These are phyloP conservation scores for Arthrobotrys sinensis DNA, from an alignment of 2,329 filamentous ascomycete genomes.

Conservation along the genomic window DNA sequence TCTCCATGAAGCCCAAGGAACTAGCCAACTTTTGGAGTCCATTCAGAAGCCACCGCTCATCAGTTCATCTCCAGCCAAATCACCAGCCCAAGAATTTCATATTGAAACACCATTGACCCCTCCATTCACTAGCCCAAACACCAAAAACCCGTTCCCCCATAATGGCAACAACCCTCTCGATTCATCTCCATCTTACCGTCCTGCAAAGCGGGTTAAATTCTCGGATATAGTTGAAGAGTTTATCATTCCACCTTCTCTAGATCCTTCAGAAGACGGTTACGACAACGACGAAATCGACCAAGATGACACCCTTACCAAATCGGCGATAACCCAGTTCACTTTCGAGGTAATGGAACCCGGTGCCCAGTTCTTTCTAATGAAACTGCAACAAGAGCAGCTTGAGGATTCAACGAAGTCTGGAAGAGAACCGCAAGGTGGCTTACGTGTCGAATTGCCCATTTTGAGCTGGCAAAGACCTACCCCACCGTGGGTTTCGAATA, in stretches of 20 bases:
- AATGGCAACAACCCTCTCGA: too few relatives aligned
- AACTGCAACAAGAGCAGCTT: conserved; percentile 53
- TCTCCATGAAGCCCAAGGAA: conserved; percentile 8
- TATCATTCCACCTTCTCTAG: conserved; percentile 43
- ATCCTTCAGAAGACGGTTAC: conserved; percentile 37
- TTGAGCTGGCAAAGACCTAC: conserved; percentile 40
- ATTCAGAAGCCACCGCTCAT: conserved; percentile 10
- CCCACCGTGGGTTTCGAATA: conserved; percentile 27
- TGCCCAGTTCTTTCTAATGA: conserved; percentile 46
- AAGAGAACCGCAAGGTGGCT: conserved; percentile 2
- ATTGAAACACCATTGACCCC: conserved; percentile 42
- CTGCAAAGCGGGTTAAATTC: conserved; percentile 28
- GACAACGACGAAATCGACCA: not conserved
- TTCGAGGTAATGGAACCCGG: conserved; percentile 47
- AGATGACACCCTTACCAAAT: conserved; percentile 25
- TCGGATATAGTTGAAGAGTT: conserved; percentile 41
- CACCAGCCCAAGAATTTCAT: not conserved
- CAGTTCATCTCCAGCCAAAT: conserved; percentile 29
- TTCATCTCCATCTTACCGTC: not conserved
- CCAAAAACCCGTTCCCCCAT: not conserved
- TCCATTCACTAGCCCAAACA: conserved; percentile 38
- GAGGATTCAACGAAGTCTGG: conserved; percentile 40
- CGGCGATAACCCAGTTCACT: conserved; percentile 42
- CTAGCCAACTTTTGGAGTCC: not conserved
- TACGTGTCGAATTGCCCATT: conserved; percentile 40